Base-by-base conservation (phyloP, 2,329 filamentous ascomycete species). In the Colletotrichum navitas region DNA sequence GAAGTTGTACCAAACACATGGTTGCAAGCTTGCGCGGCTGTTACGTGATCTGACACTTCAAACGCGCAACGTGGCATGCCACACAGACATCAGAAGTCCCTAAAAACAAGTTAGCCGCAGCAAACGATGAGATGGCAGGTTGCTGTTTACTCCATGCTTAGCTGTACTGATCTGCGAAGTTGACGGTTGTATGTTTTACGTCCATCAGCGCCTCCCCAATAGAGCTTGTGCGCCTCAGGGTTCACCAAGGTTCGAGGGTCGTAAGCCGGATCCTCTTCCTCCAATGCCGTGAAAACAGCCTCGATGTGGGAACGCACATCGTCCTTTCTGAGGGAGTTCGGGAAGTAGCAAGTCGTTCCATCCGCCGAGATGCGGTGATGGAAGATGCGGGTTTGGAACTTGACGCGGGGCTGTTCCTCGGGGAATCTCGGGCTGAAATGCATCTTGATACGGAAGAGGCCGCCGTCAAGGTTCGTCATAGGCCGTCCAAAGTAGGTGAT, bases 381-480 rank as follows among this genome's bases (percentile, higher is more conserved):
- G 80, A 95, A 98, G 24, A 98, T 88, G 5, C 89, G 87, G 0
- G 94, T 95, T 77, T 94, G 89, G 74, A 98, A 91, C 73, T 87
- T 91, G 66, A 95, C 92, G 43, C 95, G 91, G 32, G 95, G 96
- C 76, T 97, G 94, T 76, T 97, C 93, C 51, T 93, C 90, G 0
- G 96, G 96, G 77, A 98, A 98, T 7, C 90, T 89, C 7, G 94
- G 91, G 76, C 94, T 97, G 77, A 98, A 91, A 77, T 86, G 86
- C 66, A 98, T 86, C 76, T 87, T 92, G 80, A 98, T 92, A 72
- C 89, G 90, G 83, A 98, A 95, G 72, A 98, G 88, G 2, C 95
- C 94, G 21, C 95, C 95, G 76, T 98, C 95, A 2, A 98, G 88
- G 75, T 97, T 94, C 7, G 94, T 97, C 92, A 96, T 97, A 0